Percentiles rank a stretch among this genome's conserved stretches.
These are phyloP conservation scores for Diplodia corticola DNA, from an alignment of 2,329 filamentous ascomycete species.

Conservation along the genomic window DNA sequence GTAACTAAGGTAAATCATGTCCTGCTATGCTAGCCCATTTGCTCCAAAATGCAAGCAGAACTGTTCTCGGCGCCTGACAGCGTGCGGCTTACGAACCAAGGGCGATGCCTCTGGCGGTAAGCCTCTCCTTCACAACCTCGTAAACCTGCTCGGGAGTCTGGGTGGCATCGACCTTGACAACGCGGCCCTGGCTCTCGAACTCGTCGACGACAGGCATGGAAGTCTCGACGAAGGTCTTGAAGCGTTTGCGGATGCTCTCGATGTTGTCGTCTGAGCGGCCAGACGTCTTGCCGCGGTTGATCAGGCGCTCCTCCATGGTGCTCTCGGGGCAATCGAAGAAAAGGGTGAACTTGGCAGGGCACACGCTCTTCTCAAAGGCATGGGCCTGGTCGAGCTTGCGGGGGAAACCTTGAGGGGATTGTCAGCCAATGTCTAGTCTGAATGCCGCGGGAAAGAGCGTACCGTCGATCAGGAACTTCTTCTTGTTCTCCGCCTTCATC, in stretches of 20 bases:
- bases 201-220: constrained; percentile 96
- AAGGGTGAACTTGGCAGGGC: constrained; percentile 78
- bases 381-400: constrained; percentile 95
- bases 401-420: constrained; percentile 67
- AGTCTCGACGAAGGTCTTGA: constrained; percentile 89
- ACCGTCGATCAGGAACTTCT: constrained; percentile 73
- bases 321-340: constrained; percentile 94
- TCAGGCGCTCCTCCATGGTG: constrained; percentile 78
- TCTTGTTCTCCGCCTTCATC: constrained; percentile 59
- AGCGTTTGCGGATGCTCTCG: constrained; percentile 94
- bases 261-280: constrained; percentile 91
- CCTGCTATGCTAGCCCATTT: neutral
- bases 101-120: constrained; percentile 47
- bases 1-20: neutral
- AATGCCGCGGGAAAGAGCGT: neutral
- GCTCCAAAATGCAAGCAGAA: neutral
- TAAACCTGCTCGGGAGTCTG: constrained; percentile 66
- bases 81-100: neutral
- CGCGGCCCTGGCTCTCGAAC: constrained; percentile 73
- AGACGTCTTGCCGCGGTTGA: constrained; percentile 90
- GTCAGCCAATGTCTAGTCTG: neutral
- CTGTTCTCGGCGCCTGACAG: neutral
- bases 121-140: constrained; percentile 51
- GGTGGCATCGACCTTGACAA: constrained; percentile 77
- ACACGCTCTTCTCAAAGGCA: constrained; percentile 89